Percentiles rank a stretch among this genome's conserved stretches.
Conservation (phyloP, 148 eudicot species). For the Oxyria digyna region DNA sequence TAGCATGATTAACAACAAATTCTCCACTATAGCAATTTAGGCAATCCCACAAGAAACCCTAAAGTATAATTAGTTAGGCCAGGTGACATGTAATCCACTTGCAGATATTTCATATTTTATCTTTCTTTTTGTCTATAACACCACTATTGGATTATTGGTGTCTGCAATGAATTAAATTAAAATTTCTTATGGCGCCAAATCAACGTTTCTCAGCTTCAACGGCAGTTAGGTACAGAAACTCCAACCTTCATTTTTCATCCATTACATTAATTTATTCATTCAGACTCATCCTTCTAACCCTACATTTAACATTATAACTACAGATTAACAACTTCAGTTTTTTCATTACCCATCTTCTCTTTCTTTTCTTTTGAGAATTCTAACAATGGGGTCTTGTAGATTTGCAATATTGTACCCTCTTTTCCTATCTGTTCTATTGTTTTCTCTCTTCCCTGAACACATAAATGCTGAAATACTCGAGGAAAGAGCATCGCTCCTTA, state of each 20-base stretch:
- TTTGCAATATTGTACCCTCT: conserved; percentile 20
- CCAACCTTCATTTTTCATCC: not conserved
- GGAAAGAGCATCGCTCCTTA: conserved; percentile 43
- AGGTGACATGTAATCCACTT: conserved; percentile 26
- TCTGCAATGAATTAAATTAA: not conserved
- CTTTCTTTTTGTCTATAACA: not conserved
- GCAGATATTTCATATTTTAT: not conserved
- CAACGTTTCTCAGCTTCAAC: conserved; percentile 27
- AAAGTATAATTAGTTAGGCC: conserved; percentile 29
- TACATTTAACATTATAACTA: not conserved
- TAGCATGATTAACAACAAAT: conserved; percentile 18
- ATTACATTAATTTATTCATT: not conserved
- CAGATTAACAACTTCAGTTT: not conserved
- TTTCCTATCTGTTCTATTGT: conserved; percentile 26
- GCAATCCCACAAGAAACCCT: conserved; percentile 7
- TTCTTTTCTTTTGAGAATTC: not conserved
- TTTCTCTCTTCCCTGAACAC: conserved; percentile 15
- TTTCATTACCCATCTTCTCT: not conserved
- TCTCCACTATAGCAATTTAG: conserved; percentile 23
- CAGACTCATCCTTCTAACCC: not conserved
- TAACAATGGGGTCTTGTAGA: conserved; percentile 30
- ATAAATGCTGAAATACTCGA: conserved; percentile 18
- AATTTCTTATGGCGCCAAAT: conserved; percentile 38
- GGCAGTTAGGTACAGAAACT: conserved; percentile 59
- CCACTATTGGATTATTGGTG: not conserved